These are phyloP conservation scores for Irpex lacteus DNA, from an alignment of 1,284 basidiomycete genomes.

Conservation along the genomic window DNA sequence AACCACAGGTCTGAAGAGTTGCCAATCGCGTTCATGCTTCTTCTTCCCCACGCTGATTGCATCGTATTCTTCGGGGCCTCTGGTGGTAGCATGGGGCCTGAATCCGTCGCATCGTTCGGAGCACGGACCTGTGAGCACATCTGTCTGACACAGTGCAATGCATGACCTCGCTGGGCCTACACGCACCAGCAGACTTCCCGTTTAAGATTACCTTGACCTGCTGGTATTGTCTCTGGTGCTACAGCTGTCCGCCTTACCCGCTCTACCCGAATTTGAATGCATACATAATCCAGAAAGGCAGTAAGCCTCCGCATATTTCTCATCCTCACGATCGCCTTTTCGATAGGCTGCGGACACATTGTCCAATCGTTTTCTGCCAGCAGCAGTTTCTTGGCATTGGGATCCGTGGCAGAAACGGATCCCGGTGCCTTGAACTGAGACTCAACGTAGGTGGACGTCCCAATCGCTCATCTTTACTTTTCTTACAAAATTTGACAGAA, in stretches of 20 bases:
- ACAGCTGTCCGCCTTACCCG: neutral
- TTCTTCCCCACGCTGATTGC: slow-evolving; percentile 2
- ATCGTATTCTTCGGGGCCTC: neutral
- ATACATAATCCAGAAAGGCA: neutral
- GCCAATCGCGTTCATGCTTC: neutral
- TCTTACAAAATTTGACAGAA: neutral
- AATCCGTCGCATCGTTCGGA: neutral
- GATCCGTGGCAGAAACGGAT: neutral
- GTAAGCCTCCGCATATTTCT: neutral
- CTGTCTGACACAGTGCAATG: neutral
- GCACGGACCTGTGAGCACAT: neutral
- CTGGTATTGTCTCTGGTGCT: neutral
- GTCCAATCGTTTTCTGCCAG: neutral
- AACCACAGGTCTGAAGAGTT: neutral
- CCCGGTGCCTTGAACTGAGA: neutral
- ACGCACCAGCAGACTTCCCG: neutral
- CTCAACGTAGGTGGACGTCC: neutral
- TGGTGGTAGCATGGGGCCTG: neutral
- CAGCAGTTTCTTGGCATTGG: neutral
- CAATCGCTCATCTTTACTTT: neutral
- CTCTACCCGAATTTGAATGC: neutral
- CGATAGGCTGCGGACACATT: neutral
- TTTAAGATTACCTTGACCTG: neutral
- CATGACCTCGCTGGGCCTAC: neutral
- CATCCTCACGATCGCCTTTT: neutral